These are phyloP conservation scores for Geotrichum aggregatum DNA, from an alignment of 1,139 yeast species.

Conservation along the genomic window DNA sequence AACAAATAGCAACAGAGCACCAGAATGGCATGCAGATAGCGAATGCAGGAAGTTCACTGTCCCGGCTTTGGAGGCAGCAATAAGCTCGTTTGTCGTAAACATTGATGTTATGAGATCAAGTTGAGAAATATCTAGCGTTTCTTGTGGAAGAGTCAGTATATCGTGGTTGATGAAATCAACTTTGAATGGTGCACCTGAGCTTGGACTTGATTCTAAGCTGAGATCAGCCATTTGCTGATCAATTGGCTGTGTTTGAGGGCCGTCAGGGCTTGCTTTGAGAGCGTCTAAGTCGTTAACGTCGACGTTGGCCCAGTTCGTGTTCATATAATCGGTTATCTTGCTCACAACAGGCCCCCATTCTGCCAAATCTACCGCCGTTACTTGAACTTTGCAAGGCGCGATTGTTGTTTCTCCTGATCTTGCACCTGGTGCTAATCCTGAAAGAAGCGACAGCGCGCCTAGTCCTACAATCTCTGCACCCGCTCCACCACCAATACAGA, in stretches of 20 bases:
- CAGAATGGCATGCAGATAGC: constrained; percentile 49
- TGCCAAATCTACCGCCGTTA: constrained; percentile 69
- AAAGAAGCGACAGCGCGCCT: constrained; percentile 48
- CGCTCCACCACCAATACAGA: constrained; percentile 87
- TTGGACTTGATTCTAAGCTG: constrained; percentile 19
- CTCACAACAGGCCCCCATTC: constrained; percentile 61
- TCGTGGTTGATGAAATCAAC: constrained; percentile 53
- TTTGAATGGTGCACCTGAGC: constrained; percentile 33
- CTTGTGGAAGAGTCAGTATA: constrained; percentile 40
- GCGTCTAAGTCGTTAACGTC: too few relatives aligned
- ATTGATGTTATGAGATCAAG: constrained; percentile 57
- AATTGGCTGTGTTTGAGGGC: constrained; percentile 20
- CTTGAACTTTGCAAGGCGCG: constrained; percentile 38
- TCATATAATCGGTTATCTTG: constrained; percentile 44
- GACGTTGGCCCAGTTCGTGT: constrained; percentile 28
- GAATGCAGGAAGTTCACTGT: constrained; percentile 57
- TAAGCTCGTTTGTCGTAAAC: constrained; percentile 84
- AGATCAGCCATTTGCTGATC: constrained; percentile 22
- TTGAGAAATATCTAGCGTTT: constrained; percentile 28
- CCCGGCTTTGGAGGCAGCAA: constrained; percentile 60
- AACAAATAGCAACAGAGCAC: constrained; percentile 60
- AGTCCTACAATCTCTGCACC: constrained; percentile 76
- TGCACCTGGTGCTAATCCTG: constrained; percentile 10
- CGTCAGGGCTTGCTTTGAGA: too few relatives aligned
- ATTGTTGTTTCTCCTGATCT: too few relatives aligned